A percentile compares a stretch with the other conserved stretches of the same genome.
Conservation (phyloP, 1,284 basidiomycete species). For the Ustilago bromivora region DNA sequence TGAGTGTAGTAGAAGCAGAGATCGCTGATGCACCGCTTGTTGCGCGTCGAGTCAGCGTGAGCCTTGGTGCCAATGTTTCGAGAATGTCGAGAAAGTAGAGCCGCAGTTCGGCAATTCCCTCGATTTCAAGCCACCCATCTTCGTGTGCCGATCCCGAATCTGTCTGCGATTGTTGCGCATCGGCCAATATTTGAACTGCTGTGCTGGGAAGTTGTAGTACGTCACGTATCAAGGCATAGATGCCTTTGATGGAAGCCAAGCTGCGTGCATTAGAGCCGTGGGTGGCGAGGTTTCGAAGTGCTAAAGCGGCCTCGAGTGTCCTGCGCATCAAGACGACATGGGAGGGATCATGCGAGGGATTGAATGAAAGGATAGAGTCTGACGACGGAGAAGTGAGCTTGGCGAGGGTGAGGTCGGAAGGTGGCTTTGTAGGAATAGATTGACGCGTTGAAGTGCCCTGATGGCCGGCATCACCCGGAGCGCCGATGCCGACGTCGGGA, state of each 20-base stretch:
- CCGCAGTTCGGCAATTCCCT: constrained; percentile 61
- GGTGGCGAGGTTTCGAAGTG: constrained; percentile 57
- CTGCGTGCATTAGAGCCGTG: constrained; percentile 42
- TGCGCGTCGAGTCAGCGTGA: constrained; percentile 51
- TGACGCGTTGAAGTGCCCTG: constrained; percentile 27
- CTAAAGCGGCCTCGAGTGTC: constrained; percentile 55
- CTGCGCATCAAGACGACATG: constrained; percentile 59
- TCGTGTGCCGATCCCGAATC: constrained; percentile 21
- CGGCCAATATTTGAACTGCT: not conserved
- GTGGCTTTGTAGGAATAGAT: not conserved
- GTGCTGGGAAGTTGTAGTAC: constrained; percentile 39
- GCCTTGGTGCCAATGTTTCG: constrained; percentile 47
- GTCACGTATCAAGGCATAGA: constrained; percentile 44
- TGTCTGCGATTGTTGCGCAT: not conserved
- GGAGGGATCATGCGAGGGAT: constrained; percentile 20
- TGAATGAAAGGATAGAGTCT: not conserved
- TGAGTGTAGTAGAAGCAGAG: not conserved
- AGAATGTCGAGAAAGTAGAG: constrained; percentile 64
- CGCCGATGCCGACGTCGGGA: constrained; percentile 55
- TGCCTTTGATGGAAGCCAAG: constrained; percentile 30
- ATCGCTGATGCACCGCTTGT: constrained; percentile 2
- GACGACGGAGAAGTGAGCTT: not conserved
- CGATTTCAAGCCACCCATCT: constrained; percentile 50
- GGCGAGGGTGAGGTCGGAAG: not conserved
- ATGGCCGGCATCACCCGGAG: constrained; percentile 45